These are phyloP conservation scores for Kockovaella imperatae DNA, from an alignment of 768 basidiomycete genomes.

Conservation along the genomic window DNA sequence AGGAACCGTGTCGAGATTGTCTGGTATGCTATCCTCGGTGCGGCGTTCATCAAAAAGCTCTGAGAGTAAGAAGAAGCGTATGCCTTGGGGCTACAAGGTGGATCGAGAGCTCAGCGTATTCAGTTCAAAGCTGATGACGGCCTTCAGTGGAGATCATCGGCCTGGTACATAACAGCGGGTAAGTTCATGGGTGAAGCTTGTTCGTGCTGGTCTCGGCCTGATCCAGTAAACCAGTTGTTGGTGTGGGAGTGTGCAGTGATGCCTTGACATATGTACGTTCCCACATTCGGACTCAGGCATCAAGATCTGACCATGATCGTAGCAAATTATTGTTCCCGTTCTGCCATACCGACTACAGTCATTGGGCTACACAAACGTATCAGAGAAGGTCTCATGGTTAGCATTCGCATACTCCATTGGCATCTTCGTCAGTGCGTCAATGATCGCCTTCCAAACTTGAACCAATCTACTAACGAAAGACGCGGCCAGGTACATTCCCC, in stretches of 20 bases:
- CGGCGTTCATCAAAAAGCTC: too few species aligned
- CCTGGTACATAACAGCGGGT: slow-evolving; percentile 24
- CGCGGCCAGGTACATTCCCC: slow-evolving; percentile 14
- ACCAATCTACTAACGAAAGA: background rate
- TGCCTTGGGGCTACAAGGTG: too few species aligned
- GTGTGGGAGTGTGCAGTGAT: slow-evolving; percentile 24
- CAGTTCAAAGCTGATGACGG: too few species aligned
- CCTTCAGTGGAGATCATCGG: slow-evolving; percentile 23
- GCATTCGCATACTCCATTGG: slow-evolving; percentile 32
- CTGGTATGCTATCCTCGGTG: too few species aligned
- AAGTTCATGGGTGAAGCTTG: background rate
- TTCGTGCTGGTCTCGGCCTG: background rate
- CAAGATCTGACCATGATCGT: background rate
- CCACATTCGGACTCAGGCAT: background rate
- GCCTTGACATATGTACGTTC: slow-evolving; percentile 26
- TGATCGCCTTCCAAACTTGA: background rate
- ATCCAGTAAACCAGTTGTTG: slow-evolving; percentile 18
- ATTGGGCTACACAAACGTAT: slow-evolving; percentile 26
- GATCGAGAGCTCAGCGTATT: too few species aligned
- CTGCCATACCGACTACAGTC: slow-evolving; percentile 31
- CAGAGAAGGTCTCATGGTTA: slow-evolving; percentile 27
- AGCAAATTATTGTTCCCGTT: slow-evolving; percentile 37
- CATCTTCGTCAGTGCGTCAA: slow-evolving; percentile 25
- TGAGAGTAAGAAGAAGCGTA: too few species aligned
- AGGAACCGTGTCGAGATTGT: too few species aligned